Evolutionary conservation across 2,329 filamentous ascomycete genomes (phyloP).

Genomic region (Bipolaris oryzae): DNA sequence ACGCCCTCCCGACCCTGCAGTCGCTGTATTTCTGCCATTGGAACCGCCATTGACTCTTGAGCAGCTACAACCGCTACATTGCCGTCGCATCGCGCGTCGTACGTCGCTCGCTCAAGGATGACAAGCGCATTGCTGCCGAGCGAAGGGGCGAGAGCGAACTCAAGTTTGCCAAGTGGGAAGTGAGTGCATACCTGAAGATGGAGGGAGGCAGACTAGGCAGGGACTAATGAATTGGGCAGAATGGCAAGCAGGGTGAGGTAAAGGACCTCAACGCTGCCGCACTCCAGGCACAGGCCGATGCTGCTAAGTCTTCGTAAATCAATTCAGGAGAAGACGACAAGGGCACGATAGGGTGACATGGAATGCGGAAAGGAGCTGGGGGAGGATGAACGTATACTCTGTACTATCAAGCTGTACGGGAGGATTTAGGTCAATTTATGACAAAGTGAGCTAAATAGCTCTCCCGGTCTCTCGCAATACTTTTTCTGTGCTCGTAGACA

Average conservation of each 20-base stretch:
- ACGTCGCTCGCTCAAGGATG: slow-evolving; percentile 96
- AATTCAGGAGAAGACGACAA: slow-evolving; percentile 5
- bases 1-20: slow-evolving; percentile 53
- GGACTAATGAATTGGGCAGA: slow-evolving; percentile 60
- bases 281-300: slow-evolving; percentile 56
- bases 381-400: slow-evolving; percentile 45
- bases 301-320: slow-evolving; percentile 51
- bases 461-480: background rate
- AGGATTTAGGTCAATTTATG: slow-evolving; percentile 36
- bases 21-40: slow-evolving; percentile 5
- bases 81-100: slow-evolving; percentile 92
- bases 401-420: slow-evolving; percentile 42
- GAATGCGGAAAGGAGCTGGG: slow-evolving; percentile 14
- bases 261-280: slow-evolving; percentile 68
- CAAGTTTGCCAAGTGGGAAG: slow-evolving; percentile 93
- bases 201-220: slow-evolving; percentile 21
- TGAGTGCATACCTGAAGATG: slow-evolving; percentile 59
- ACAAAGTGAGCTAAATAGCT: slow-evolving; percentile 28
- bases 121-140: slow-evolving; percentile 85
- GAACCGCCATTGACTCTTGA: slow-evolving; percentile 35
- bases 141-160: slow-evolving; percentile 88
- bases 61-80: slow-evolving; percentile 99
- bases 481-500: slow-evolving; percentile 5
- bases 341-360: slow-evolving; percentile 12
- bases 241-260: slow-evolving; percentile 91